Percentiles rank a stretch among this genome's conserved stretches.
These are phyloP conservation scores for Glycyrrhiza uralensis DNA, from an alignment of 306 rosid species.

Conservation along the genomic window DNA sequence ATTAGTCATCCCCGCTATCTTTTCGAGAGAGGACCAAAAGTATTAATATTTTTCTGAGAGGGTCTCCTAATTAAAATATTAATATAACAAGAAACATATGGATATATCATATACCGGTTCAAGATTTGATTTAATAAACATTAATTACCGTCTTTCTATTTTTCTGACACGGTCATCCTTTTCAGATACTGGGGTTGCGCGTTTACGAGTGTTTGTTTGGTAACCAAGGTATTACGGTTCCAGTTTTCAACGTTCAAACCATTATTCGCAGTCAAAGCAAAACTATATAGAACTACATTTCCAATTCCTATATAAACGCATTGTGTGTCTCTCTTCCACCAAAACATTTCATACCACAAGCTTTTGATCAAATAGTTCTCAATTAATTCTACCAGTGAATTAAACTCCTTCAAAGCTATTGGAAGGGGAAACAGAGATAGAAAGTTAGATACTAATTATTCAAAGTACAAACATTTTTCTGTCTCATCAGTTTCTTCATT, in stretches of 20 bases:
- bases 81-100: neutral
- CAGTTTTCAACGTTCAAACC: slow-evolving; percentile 4
- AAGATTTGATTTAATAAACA: neutral
- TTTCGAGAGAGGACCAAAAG: too few relatives aligned
- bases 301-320: slow-evolving; percentile 12
- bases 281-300: neutral
- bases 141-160: neutral
- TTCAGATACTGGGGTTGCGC: slow-evolving; percentile 1
- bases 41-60: too few relatives aligned
- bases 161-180: neutral
- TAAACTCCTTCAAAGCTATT: neutral
- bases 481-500: neutral
- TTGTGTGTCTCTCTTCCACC: neutral
- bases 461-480: neutral
- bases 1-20: too few relatives aligned
- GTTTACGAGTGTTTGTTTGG: neutral
- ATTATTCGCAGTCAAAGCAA: neutral
- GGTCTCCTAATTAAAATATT: neutral
- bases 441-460: neutral
- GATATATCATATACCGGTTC: neutral
- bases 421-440: too few relatives aligned
- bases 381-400: too few relatives aligned
- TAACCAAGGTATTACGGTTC: neutral
- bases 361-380: neutral
- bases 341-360: slow-evolving; percentile 3